These are phyloP conservation scores for Fusarium sp. DNA, from an alignment of 2,329 filamentous ascomycete genomes.

Conservation along the genomic window DNA sequence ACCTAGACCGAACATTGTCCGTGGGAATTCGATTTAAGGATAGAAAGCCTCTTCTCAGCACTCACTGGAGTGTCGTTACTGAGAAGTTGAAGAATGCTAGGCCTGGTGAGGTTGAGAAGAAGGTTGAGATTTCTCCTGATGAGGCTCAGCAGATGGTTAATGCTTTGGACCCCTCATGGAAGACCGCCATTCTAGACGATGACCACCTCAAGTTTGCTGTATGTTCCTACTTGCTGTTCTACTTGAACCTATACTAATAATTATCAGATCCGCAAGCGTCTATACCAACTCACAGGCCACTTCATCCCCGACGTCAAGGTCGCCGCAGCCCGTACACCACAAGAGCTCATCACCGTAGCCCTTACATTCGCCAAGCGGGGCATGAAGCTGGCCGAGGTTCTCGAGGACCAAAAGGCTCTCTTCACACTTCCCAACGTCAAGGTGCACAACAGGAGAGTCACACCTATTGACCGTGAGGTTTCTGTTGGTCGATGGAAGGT, in stretches of 20 bases:
- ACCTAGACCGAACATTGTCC: constrained; percentile 53
- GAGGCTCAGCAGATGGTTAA: constrained; percentile 59
- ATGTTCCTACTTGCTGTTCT: constrained; percentile 52
- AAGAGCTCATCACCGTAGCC: constrained; percentile 66
- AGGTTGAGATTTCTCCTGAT: constrained; percentile 49
- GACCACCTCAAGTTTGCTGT: constrained; percentile 81
- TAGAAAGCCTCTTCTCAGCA: constrained; percentile 56
- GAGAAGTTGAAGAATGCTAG: constrained; percentile 50
- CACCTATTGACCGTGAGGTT: constrained; percentile 78
- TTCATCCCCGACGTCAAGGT: constrained; percentile 79
- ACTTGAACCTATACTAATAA: constrained; percentile 24
- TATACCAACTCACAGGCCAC: constrained; percentile 84
- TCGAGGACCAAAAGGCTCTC: constrained; percentile 63
- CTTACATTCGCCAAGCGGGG: constrained; percentile 67
- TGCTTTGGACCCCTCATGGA: constrained; percentile 69
- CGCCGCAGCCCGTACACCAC: constrained; percentile 64
- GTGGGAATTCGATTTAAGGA: constrained; percentile 56
- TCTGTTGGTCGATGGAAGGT: constrained; percentile 82
- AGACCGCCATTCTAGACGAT: constrained; percentile 63
- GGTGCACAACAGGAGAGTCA: constrained; percentile 73
- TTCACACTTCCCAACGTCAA: constrained; percentile 74
- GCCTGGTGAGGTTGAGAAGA: constrained; percentile 40
- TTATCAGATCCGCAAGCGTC: constrained; percentile 81
- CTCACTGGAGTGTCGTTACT: constrained; percentile 53
- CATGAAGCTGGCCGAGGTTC: constrained; percentile 72